phyloP scores from a whole-genome alignment of 2,329 filamentous ascomycete species.

The Bisporella sp. region DNA sequence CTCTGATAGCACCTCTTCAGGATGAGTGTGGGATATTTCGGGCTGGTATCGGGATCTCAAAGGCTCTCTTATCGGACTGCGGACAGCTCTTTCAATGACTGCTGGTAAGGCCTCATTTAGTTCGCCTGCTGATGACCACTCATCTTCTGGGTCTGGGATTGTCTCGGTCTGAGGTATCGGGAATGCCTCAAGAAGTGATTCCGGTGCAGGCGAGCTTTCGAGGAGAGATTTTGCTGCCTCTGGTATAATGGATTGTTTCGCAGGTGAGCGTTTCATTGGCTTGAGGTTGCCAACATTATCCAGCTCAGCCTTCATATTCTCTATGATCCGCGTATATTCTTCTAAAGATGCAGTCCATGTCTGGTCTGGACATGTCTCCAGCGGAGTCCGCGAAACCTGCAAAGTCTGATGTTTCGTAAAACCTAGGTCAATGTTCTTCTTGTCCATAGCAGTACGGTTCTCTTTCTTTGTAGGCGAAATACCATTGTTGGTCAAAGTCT shows the following conservation, averaged over 20 bases:
- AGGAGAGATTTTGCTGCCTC: neutral
- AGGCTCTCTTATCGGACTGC: neutral
- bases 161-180: neutral
- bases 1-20: neutral
- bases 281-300: slow-evolving; percentile 21
- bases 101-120: slow-evolving; percentile 7
- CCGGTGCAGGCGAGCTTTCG: neutral
- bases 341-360: slow-evolving; percentile 11
- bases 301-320: slow-evolving; percentile 23
- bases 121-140: slow-evolving; percentile 20
- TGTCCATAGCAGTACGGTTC: neutral
- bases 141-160: slow-evolving; percentile 11
- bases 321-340: slow-evolving; percentile 23
- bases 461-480: slow-evolving; percentile 20
- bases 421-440: slow-evolving; percentile 39
- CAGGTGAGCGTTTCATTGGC: neutral
- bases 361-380: slow-evolving; percentile 15
- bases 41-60: neutral
- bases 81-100: neutral
- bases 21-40: no score
- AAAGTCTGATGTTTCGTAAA: slow-evolving; percentile 47
- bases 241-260: slow-evolving; percentile 7
- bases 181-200: neutral
- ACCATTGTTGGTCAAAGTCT: slow-evolving; percentile 19
- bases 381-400: slow-evolving; percentile 32